These are phyloP conservation scores for Russula vinacea DNA, from an alignment of 768 basidiomycete genomes.

Conservation along the genomic window DNA sequence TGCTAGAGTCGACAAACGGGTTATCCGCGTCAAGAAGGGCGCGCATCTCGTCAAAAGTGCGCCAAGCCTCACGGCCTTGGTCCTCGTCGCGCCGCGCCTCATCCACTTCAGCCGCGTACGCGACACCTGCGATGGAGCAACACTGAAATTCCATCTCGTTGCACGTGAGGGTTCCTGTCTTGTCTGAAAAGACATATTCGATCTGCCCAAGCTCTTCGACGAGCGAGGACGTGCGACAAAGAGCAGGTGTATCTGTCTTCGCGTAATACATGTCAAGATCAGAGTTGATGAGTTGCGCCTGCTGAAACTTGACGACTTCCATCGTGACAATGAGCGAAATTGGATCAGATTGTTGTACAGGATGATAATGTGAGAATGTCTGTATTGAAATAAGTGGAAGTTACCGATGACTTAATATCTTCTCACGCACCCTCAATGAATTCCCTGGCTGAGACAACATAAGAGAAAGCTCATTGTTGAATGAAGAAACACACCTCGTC, in stretches of 20 bases:
- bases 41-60: slow-evolving; percentile 74
- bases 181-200: slow-evolving; percentile 93
- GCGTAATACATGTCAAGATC: slow-evolving; percentile 99
- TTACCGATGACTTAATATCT: not conserved
- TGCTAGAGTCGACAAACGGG: slow-evolving; percentile 54
- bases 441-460: slow-evolving; percentile 50
- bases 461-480: slow-evolving; percentile 12
- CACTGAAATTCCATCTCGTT: slow-evolving; percentile 98
- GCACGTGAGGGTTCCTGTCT: slow-evolving; percentile 91
- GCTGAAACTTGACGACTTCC: slow-evolving; percentile 99
- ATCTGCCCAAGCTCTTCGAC: slow-evolving; percentile 99
- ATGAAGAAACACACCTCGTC: slow-evolving; percentile 49
- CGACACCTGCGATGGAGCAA: slow-evolving; percentile 83
- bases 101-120: slow-evolving; percentile 89
- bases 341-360: slow-evolving; percentile 97
- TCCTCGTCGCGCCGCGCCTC: slow-evolving; percentile 68
- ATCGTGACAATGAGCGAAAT: slow-evolving; percentile 99
- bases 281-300: slow-evolving; percentile 94
- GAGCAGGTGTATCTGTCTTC: slow-evolving; percentile 90
- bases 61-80: slow-evolving; percentile 61
- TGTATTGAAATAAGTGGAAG: slow-evolving; percentile 35
- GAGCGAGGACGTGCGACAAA: slow-evolving; percentile 96
- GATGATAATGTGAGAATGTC: slow-evolving; percentile 98
- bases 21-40: slow-evolving; percentile 48
- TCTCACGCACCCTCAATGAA: slow-evolving; percentile 73